Evolutionary conservation across 495 filamentous ascomycete species (phyloP), one percentile per base, ranked within the genome.

Genomic region (Glarea lozoyensis): DNA sequence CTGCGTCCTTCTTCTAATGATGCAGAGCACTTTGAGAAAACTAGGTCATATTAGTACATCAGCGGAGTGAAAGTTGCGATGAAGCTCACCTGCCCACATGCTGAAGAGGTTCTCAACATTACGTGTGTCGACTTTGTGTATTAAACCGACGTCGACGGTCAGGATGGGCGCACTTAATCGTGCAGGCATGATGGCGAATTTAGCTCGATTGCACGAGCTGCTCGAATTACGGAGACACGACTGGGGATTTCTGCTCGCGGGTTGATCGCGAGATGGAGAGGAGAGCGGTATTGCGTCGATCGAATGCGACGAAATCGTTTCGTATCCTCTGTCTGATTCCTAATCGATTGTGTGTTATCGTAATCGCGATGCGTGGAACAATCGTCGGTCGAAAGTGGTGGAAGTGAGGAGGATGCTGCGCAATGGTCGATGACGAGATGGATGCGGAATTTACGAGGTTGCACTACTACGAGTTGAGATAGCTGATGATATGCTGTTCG

Each of bases 1-100:
- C 92, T 73, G 55, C 87, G 78, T 17, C 92, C 92, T 60, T 96
- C 83, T 54, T 94, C 88, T 58, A 99, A 81, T 44, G 89, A 90
- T 49, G 92, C 86, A 53, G 88, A 85, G 64, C 88, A 94, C 72
- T 88, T 85, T 2, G 88, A 90, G 60, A 99, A 97, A 21, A 97
- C 89, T 94, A 57, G 9, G 19, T 10, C 12, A 11, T 19, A 33
- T 48, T 34, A 43, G 37, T 36, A 29, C 21, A n/a, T n/a, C n/a
- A 6, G 35, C 13, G 13, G 25, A 15, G 12, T 16, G 23, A 13
- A 19, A 37, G 9, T 24, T 10, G 30, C 5, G 1, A 27, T 16
- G 22, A 25, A 34, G 73, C 87, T 76, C 68, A 95, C 89, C 88
- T 64, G 88, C 88, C 88, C 90, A 95, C 81, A 98, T 93, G 67